Conservation (phyloP, 78 protist species). For the Chrysochromulina tobinii region DNA sequence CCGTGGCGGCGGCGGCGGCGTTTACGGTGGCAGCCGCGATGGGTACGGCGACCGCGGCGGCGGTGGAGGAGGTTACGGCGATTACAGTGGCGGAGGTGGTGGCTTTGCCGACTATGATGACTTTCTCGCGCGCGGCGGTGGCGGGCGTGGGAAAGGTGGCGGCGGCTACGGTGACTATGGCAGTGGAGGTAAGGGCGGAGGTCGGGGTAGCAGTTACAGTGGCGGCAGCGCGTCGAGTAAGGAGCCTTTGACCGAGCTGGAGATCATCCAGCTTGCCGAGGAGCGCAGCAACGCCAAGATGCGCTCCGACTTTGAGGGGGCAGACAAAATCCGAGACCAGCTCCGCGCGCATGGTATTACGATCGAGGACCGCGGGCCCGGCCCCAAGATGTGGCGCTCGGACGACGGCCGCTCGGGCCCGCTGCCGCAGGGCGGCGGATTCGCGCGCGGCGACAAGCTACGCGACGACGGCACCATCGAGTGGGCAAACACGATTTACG, state of each 20-base stretch:
- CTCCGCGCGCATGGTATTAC: neutral
- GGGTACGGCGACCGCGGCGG: neutral
- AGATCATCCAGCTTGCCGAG: neutral
- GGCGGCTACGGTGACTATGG: neutral
- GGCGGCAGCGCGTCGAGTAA: neutral
- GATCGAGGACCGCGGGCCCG: neutral
- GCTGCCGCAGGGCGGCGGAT: neutral
- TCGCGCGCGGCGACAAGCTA: neutral
- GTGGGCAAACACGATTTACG: conserved; percentile 15
- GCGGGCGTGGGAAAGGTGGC: neutral
- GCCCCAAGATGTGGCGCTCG: neutral
- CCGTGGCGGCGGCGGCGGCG: conserved; percentile 4
- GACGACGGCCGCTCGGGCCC: neutral
- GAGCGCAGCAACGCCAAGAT: conserved; percentile 4
- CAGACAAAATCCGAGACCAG: neutral
- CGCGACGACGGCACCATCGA: neutral
- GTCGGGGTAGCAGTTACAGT: neutral
- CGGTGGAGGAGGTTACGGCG: neutral
- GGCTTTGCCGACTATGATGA: no score
- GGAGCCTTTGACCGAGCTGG: neutral
- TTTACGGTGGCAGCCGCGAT: neutral
- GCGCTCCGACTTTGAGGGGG: neutral
- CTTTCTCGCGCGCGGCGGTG: neutral
- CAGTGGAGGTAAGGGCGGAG: neutral
- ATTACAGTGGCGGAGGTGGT: no score